Evolutionary conservation across 2,329 filamentous ascomycete genomes (phyloP).

Genomic region (Xylariaceae sp.): DNA sequence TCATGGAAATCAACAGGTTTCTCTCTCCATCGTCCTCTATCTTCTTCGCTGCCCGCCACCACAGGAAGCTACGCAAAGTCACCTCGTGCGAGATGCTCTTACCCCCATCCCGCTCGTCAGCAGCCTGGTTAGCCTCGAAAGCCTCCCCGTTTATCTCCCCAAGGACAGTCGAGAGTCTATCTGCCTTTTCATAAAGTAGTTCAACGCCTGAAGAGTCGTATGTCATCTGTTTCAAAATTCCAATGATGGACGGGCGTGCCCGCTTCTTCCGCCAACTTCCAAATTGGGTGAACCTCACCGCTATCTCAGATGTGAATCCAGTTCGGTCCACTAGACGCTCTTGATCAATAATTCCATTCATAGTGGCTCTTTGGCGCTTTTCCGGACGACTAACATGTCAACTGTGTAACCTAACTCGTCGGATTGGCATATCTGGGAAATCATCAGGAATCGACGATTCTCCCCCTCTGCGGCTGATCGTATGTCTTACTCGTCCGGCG

Average conservation of each 20-base stretch:
- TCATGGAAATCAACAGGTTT: constrained; percentile 47
- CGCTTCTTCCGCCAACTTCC: constrained; percentile 48
- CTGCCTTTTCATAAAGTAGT: constrained; percentile 6
- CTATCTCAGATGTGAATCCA: constrained; percentile 48
- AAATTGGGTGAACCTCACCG: constrained; percentile 50
- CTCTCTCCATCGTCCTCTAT: constrained; percentile 36
- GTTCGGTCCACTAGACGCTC: constrained; percentile 48
- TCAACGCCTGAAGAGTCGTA: constrained; percentile 28
- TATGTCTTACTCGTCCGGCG: constrained; percentile 46
- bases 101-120: not conserved
- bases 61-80: not conserved
- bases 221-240: constrained; percentile 43
- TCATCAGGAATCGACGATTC: too few relatives aligned
- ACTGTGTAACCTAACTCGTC: constrained; percentile 28
- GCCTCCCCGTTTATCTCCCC: constrained; percentile 14
- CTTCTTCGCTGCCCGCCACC: constrained; percentile 17
- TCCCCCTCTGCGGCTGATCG: not conserved
- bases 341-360: not conserved
- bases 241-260: constrained; percentile 42
- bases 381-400: constrained; percentile 24
- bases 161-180: constrained; percentile 11
- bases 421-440: constrained; percentile 29
- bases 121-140: not conserved
- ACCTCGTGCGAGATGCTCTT: not conserved
- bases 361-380: not conserved